These are phyloP conservation scores for Codiaeum variegatum DNA, from an alignment of 441 rosid genomes.

Conservation along the genomic window DNA sequence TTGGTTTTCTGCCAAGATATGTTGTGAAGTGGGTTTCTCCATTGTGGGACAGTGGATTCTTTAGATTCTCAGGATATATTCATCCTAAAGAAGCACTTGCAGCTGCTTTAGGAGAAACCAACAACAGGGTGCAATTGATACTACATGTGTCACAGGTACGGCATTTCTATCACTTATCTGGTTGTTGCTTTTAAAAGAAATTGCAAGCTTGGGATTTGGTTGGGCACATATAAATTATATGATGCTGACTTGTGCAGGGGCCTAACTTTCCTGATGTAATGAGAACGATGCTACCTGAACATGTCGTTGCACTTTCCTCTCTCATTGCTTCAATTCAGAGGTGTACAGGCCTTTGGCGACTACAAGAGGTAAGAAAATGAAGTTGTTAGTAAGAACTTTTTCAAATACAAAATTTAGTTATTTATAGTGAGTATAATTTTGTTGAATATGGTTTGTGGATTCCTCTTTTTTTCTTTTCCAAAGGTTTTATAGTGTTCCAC, in stretches of 20 bases:
- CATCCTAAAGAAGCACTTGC: slow-evolving; percentile 70
- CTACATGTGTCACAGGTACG: slow-evolving; percentile 69
- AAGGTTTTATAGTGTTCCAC: not conserved
- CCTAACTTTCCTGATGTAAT: slow-evolving; percentile 48
- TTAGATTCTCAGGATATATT: slow-evolving; percentile 66
- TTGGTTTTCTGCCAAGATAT: slow-evolving; percentile 80
- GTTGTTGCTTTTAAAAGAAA: slow-evolving; percentile 8
- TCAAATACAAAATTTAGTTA: not conserved
- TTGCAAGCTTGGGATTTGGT: slow-evolving; percentile 13
- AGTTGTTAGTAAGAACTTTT: slow-evolving; percentile 4
- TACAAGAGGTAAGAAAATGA: slow-evolving; percentile 60
- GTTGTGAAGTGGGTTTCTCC: slow-evolving; percentile 93
- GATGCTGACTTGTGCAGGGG: slow-evolving; percentile 53
- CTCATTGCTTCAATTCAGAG: slow-evolving; percentile 77
- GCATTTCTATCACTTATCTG: slow-evolving; percentile 24
- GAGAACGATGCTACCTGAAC: slow-evolving; percentile 45
- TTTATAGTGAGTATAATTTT: not conserved
- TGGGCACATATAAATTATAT: slow-evolving; percentile 17
- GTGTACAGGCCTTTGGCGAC: slow-evolving; percentile 77
- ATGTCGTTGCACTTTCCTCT: slow-evolving; percentile 49
- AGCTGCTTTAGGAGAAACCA: slow-evolving; percentile 65
- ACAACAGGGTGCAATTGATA: slow-evolving; percentile 62
- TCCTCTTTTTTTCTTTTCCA: not conserved
- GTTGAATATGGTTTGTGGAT: not conserved
- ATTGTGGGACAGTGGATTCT: slow-evolving; percentile 75